Evolutionary conservation across 2,329 filamentous ascomycete species (phyloP), one percentile per base, ranked within the genome.

Genomic region (Bipolaris zeicola): DNA sequence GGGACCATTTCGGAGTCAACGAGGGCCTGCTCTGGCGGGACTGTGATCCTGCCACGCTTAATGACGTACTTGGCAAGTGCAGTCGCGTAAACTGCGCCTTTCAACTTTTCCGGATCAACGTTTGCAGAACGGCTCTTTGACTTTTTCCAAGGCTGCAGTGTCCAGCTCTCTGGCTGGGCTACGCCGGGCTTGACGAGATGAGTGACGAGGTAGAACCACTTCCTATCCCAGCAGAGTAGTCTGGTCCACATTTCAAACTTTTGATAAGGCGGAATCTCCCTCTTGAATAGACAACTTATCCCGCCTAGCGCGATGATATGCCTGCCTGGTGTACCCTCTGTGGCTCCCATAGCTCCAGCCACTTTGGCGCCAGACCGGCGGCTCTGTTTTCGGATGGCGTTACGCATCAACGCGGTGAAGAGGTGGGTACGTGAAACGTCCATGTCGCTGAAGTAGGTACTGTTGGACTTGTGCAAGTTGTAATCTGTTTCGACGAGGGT

Each of bases 361-460:
- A 65, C 61, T 6, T 64, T 65, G 18, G 68, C 63, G 1, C 66
- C 68, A 16, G 64, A 60, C 11, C 66, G 22, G 3, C 67, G 55
- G 13, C 57, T 62, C 50, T 68, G 67, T 49, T 73, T 74, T 48
- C 71, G 71, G 36, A 83, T 78, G 2, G 76, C 80, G 16, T 76
- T 79, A 13, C 79, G 75, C 34, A 83, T 76, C 0, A 83, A 64
- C 1, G 76, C 76, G 6, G 87, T 89, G 50, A 96, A 86, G 7
- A 95, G 85, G 62, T 96, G 90, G 0, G 90, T 90, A 54, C 95
- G 89, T 37, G 89, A 87, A 57, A 94, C 85, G 76, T 96, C 92
- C 63, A 96, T 86, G 76, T 96, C 92, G 63, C 87, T 81, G 73
- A 96, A 96, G 80, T 96, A 96, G 28, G 92, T 96, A 66, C 85